Evolutionary conservation across 108 stramenopile species (phyloP).

Genomic region (Nitzschia inconspicua): DNA sequence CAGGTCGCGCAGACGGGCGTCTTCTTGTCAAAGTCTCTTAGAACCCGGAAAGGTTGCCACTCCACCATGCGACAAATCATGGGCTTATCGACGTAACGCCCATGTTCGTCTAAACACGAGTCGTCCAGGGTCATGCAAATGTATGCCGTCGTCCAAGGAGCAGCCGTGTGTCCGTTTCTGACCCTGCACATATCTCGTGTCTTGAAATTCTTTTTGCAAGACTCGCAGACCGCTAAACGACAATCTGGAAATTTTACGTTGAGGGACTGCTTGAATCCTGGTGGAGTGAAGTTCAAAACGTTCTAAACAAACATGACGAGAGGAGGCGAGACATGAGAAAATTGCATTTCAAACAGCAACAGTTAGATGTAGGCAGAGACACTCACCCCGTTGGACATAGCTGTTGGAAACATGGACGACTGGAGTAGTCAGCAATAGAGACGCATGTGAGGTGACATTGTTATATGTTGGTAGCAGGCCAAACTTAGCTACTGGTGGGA

Average conservation of each 20-base stretch:
- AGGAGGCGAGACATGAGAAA: too few species aligned
- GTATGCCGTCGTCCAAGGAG: slow-evolving; percentile 81
- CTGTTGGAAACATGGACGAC: too few species aligned
- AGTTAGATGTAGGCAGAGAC: too few species aligned
- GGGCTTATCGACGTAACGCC: slow-evolving; percentile 59
- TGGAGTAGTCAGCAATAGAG: too few species aligned
- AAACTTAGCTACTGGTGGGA: too few species aligned
- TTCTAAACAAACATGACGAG: slow-evolving; percentile 24
- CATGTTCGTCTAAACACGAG: slow-evolving; percentile 55
- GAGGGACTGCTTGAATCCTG: slow-evolving; percentile 68
- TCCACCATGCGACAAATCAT: slow-evolving; percentile 57
- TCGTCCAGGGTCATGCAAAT: slow-evolving; percentile 73
- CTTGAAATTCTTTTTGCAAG: slow-evolving; percentile 88
- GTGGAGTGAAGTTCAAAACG: slow-evolving; percentile 57
- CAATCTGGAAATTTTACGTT: slow-evolving; percentile 81
- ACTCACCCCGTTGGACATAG: too few species aligned
- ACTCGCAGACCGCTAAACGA: slow-evolving; percentile 74
- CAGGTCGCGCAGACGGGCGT: slow-evolving; percentile 72
- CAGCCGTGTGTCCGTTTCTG: slow-evolving; percentile 64
- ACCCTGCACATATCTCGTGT: slow-evolving; percentile 78
- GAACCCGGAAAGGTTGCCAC: slow-evolving; percentile 51
- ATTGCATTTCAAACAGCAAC: too few species aligned
- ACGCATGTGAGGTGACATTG: too few species aligned
- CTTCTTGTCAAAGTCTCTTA: slow-evolving; percentile 34
- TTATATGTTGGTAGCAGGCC: too few species aligned